Conservation (phyloP, 495 filamentous ascomycete species). For the Xylaria scruposa region DNA sequence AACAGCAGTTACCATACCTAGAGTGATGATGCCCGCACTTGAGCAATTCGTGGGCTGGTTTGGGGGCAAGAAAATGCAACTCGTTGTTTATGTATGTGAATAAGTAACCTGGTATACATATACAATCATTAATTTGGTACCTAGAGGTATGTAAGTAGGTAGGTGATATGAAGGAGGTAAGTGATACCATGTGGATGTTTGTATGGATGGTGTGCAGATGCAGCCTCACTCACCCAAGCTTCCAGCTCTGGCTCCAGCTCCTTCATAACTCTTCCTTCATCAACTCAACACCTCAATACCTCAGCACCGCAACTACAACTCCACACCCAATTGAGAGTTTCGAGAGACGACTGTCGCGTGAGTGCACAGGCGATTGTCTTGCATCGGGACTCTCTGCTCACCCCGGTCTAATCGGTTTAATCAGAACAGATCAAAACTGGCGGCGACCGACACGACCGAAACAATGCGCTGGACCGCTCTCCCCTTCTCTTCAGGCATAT, state of each 20-base stretch:
- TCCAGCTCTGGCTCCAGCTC: neutral
- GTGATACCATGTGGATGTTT: too few relatives aligned
- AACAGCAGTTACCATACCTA: neutral
- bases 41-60: neutral
- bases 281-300: neutral
- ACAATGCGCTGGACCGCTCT: constrained; percentile 22
- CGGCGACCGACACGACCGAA: constrained; percentile 18
- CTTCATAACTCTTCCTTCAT: neutral
- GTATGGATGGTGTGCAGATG: constrained; percentile 14
- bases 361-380: neutral
- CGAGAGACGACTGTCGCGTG: neutral
- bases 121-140: too few relatives aligned
- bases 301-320: neutral
- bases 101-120: too few relatives aligned
- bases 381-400: neutral
- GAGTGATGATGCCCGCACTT: neutral
- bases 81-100: neutral
- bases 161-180: too few relatives aligned
- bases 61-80: neutral
- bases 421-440: neutral
- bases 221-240: constrained; percentile 10
- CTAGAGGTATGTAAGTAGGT: neutral
- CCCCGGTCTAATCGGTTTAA: neutral
- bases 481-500: constrained; percentile 14
- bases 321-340: neutral